Base-by-base conservation (phyloP, 805 yeast species). In the Candida boleticola region DNA sequence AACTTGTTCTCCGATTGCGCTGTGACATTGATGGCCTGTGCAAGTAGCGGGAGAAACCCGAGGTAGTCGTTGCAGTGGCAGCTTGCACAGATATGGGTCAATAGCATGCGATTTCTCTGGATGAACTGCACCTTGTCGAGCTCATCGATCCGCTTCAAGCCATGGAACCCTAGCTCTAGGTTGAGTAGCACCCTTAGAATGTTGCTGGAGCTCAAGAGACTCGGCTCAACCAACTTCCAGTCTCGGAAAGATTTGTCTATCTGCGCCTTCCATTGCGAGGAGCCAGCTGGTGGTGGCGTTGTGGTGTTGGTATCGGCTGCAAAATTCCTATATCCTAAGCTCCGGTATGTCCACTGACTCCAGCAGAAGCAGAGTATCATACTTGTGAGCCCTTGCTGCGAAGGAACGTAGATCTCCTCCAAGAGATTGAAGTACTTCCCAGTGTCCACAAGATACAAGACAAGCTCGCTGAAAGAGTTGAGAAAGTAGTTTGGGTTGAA, bases 321-420 rank as follows among this genome's bases (percentile, higher is more conserved):
- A 23, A 11, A 7, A 11, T 23, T 11, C 27, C 11, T 11, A 7
- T 7, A 23, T 11, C 10, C 27, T 30, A 20, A 20, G 18, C 22
- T 37, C 16, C 5, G 46, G 43, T 57, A 71, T 18, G 53, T 52
- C 77, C 77, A 76, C 44, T 74, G 76, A 7, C 65, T 57, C 56
- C 73, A 70, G 41, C 76, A 71, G 46, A 73, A 76, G 37, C 61
- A 64, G 14, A 76, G 50, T 2, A 75, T 45, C 52, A 69, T 52
- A 25, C 76, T 80, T 10, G 73, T 36, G 17, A 75, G 37, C 1
- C 64, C 48, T 35, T 61, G 53, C 13, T 65, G 55, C 4, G 58
- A 40, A 18, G 58, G 51, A 0, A 51, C 16, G 7, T 51, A 51
- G 4, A 47, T 33, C 0, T 48, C 50, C 6, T 55, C 54, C 26